A percentile compares a stretch with the other conserved stretches of the same genome.
Conservation (phyloP, 1,139 yeast genomes). For the Yamadazyma taylorii region DNA sequence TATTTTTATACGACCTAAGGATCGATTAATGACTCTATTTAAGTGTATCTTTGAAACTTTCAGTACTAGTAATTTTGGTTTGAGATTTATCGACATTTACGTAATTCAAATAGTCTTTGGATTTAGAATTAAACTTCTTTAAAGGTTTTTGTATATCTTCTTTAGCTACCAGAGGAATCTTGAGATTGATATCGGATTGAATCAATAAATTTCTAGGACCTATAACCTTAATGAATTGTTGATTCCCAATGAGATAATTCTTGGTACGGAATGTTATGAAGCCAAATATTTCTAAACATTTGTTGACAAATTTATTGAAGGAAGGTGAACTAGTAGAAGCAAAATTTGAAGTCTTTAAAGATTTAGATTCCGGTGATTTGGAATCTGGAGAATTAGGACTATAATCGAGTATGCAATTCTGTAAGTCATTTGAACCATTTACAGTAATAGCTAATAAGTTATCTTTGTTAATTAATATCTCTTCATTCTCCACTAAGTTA, state of each 20-base stretch:
- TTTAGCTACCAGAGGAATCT: constrained; percentile 14
- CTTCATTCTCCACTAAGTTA: constrained; percentile 46
- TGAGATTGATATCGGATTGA: constrained; percentile 34
- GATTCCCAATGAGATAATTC: constrained; percentile 30
- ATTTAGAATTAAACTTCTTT: constrained; percentile 13
- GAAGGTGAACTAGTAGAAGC: not conserved
- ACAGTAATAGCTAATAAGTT: constrained; percentile 54
- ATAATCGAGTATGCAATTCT: constrained; percentile 34
- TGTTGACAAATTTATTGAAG: constrained; percentile 1
- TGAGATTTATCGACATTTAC: constrained; percentile 7
- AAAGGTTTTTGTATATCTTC: constrained; percentile 12
- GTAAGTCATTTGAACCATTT: constrained; percentile 48
- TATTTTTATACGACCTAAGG: not conserved
- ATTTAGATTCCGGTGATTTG: not conserved
- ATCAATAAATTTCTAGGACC: constrained; percentile 60
- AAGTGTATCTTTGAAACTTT: constrained; percentile 30
- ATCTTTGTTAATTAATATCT: constrained; percentile 45
- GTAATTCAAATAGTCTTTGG: constrained; percentile 44
- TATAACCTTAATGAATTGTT: constrained; percentile 44
- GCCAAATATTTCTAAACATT: constrained; percentile 5
- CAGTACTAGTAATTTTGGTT: constrained; percentile 31
- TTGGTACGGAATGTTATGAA: constrained; percentile 7
- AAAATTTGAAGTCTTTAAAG: not conserved
- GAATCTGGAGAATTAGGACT: not conserved
- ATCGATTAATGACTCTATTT: not conserved